Conservation (phyloP, 2,329 filamentous ascomycete species). For the Ascochyta rabiei region DNA sequence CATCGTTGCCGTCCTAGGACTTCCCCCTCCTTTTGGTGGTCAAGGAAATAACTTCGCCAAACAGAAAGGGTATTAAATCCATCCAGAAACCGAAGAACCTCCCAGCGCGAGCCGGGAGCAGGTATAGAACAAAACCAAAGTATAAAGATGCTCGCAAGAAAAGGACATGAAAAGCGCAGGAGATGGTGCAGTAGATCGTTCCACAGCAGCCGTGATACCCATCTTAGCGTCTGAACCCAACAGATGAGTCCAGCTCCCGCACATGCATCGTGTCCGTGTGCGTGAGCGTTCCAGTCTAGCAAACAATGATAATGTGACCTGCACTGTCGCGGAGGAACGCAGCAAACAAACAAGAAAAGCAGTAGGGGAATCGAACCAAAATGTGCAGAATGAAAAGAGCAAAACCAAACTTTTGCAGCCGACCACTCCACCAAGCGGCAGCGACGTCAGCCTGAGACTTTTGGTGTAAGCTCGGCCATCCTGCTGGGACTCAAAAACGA, state of each 20-base stretch:
- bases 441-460: conserved; percentile 21
- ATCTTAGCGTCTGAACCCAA: conserved; percentile 38
- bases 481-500: neutral
- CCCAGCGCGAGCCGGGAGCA: conserved; percentile 27
- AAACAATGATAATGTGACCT: conserved; percentile 46
- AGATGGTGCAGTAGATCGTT: conserved; percentile 24
- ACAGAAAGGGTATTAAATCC: conserved; percentile 38
- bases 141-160: conserved; percentile 14
- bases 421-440: conserved; percentile 5
- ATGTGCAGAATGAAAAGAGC: conserved; percentile 20
- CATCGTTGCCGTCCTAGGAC: conserved; percentile 4
- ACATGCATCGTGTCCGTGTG: conserved; percentile 38
- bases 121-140: conserved; percentile 34
- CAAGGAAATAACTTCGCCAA: conserved; percentile 13
- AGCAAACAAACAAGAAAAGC: conserved; percentile 31
- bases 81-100: conserved; percentile 27
- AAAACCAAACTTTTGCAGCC: conserved; percentile 28
- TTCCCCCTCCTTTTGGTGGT: conserved; percentile 8
- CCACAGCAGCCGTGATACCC: conserved; percentile 18
- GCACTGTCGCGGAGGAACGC: conserved; percentile 38
- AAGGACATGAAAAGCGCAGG: conserved; percentile 12
- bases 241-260: conserved; percentile 28
- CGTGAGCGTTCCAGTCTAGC: conserved; percentile 48
- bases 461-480: conserved; percentile 15
- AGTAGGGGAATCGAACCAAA: conserved; percentile 33